Evolutionary conservation across 495 filamentous ascomycete species (phyloP).

Genomic region (Pyrenula aspistea): DNA sequence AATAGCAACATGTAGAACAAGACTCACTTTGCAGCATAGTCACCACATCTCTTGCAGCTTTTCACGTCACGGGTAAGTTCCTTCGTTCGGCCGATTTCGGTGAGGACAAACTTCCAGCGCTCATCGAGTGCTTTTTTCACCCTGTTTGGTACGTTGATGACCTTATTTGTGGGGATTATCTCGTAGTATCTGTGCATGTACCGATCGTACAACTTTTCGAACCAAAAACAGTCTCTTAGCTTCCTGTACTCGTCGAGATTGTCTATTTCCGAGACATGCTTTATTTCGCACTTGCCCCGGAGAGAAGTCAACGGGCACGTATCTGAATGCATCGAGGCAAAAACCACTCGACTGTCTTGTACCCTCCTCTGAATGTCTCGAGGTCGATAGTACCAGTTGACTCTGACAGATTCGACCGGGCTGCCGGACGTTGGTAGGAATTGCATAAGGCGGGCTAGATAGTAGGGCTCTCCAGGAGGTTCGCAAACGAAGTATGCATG

Average conservation of each 20-base stretch:
- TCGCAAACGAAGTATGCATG: constrained; percentile 96
- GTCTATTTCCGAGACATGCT: constrained; percentile 73
- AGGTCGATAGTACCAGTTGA: constrained; percentile 98
- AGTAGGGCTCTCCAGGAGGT: constrained; percentile 95
- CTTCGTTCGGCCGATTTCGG: constrained; percentile 82
- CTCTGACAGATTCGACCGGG: constrained; percentile 73
- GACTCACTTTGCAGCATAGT: constrained; percentile 80
- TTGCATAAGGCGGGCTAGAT: constrained; percentile 95
- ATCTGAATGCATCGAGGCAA: constrained; percentile 97
- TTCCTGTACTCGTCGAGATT: constrained; percentile 78
- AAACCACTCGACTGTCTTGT: constrained; percentile 77
- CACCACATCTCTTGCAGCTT: constrained; percentile 79
- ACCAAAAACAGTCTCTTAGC: constrained; percentile 81
- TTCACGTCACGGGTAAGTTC: constrained; percentile 96
- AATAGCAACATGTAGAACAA: background rate
- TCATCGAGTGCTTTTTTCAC: constrained; percentile 93
- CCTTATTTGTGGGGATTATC: constrained; percentile 78
- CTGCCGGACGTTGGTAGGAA: constrained; percentile 49
- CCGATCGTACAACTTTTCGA: constrained; percentile 92
- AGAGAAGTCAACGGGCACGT: constrained; percentile 83
- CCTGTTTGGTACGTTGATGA: constrained; percentile 89
- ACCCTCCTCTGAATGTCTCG: constrained; percentile 89
- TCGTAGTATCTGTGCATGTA: constrained; percentile 98
- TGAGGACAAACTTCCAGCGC: constrained; percentile 87
- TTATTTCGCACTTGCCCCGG: constrained; percentile 83